Conservation (phyloP, 2,329 filamentous ascomycete species). For the Fusarium caatingaense region DNA sequence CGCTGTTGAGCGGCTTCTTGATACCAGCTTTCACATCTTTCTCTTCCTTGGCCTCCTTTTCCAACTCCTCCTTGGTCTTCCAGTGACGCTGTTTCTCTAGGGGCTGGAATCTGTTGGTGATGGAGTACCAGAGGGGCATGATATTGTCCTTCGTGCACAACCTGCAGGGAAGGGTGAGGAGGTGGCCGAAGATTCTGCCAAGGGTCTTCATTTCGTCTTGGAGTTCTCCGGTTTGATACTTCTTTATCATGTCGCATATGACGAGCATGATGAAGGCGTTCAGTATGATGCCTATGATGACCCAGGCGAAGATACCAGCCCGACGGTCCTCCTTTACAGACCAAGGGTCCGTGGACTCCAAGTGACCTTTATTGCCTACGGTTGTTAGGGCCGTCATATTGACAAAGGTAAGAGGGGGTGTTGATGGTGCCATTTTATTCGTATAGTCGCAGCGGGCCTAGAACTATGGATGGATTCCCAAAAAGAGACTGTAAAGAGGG, state of each 20-base stretch:
- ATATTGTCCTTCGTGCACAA: slow-evolving; percentile 14
- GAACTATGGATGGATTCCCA: neutral
- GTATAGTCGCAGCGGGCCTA: neutral
- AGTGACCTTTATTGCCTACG: neutral
- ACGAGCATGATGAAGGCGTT: slow-evolving; percentile 20
- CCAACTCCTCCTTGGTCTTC: neutral
- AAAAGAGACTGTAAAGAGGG: neutral
- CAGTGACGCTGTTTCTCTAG: slow-evolving; percentile 7
- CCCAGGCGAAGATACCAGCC: slow-evolving; percentile 12
- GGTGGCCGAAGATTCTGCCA: neutral
- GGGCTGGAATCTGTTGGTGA: slow-evolving; percentile 32
- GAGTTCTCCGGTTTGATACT: slow-evolving; percentile 27
- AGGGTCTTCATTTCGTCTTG: slow-evolving; percentile 4
- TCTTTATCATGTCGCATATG: slow-evolving; percentile 25
- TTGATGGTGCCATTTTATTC: neutral
- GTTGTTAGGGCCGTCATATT: neutral
- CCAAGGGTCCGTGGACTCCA: slow-evolving; percentile 1
- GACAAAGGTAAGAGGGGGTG: neutral
- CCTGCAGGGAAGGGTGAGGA: slow-evolving; percentile 6
- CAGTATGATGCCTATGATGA: slow-evolving; percentile 16
- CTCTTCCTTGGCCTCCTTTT: neutral
- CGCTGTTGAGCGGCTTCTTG: neutral
- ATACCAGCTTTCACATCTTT: neutral
- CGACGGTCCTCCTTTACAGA: neutral
- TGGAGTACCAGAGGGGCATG: slow-evolving; percentile 2